These are phyloP conservation scores for Suillus sp. DNA, from an alignment of 768 basidiomycete genomes.

Conservation along the genomic window DNA sequence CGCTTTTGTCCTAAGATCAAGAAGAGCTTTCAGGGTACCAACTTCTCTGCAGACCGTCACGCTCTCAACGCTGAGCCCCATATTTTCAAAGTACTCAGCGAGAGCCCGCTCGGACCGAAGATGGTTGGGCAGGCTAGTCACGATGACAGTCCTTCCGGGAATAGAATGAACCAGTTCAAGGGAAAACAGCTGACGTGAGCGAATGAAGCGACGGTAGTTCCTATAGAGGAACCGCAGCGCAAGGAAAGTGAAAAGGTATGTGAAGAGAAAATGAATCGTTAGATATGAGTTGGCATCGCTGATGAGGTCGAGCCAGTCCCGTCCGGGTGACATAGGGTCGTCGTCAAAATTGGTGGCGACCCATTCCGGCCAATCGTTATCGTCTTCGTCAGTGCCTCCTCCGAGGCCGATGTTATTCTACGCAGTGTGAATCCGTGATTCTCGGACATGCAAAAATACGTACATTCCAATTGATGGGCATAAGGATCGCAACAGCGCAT, in stretches of 20 bases:
- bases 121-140: constrained; percentile 82
- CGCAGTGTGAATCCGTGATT: constrained; percentile 5
- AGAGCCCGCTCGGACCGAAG: constrained; percentile 83
- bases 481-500: constrained; percentile 81
- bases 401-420: constrained; percentile 76
- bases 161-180: constrained; percentile 95
- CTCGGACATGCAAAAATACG: constrained; percentile 27
- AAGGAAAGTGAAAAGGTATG: constrained; percentile 89
- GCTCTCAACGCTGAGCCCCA: constrained; percentile 88
- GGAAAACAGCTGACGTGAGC: constrained; percentile 89
- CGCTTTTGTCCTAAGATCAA: constrained; percentile 82
- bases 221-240: constrained; percentile 84
- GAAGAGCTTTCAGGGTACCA: constrained; percentile 63
- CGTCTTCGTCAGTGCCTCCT: constrained; percentile 45
- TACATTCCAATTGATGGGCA: constrained; percentile 95
- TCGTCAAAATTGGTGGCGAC: constrained; percentile 22
- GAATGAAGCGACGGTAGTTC: constrained; percentile 88
- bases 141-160: constrained; percentile 89
- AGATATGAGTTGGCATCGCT: constrained; percentile 89
- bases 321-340: constrained; percentile 35
- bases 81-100: constrained; percentile 91
- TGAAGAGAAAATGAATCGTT: constrained; percentile 87
- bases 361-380: constrained; percentile 48
- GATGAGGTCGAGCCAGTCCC: constrained; percentile 85
- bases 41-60: constrained; percentile 88